Percentiles rank a stretch among this genome's conserved stretches.
phyloP scores from a whole-genome alignment of 108 stramenopile species.

The Skeletonema potamos region DNA sequence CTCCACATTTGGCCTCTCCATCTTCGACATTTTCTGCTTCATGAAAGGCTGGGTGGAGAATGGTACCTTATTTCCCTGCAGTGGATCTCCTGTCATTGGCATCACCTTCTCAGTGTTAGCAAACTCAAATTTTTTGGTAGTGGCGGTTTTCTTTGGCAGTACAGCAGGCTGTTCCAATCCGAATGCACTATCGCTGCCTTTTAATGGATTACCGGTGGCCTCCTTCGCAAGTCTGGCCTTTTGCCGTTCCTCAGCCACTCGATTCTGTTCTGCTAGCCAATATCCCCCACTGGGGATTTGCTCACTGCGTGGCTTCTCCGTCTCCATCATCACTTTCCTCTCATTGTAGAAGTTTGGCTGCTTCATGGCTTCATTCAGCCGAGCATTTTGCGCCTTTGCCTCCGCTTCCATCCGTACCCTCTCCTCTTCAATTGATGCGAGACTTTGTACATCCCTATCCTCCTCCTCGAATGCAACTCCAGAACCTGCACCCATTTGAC shows the following conservation, averaged over 20 bases:
- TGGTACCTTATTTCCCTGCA: background rate
- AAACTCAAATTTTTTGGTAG: background rate
- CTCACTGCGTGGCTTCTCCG: background rate
- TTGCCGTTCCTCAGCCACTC: background rate
- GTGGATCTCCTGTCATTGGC: background rate
- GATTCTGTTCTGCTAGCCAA: constrained; percentile 1
- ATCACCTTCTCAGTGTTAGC: background rate
- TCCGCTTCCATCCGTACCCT: background rate
- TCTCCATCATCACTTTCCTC: background rate
- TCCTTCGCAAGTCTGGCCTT: background rate
- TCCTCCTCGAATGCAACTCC: no score
- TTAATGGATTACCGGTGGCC: background rate
- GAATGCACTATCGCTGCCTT: background rate
- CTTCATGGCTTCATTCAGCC: background rate
- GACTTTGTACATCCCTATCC: no score
- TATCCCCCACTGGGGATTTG: background rate
- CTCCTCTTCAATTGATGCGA: background rate
- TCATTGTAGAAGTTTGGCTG: background rate
- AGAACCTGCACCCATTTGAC: no score
- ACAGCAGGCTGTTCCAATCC: background rate
- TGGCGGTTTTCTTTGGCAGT: background rate
- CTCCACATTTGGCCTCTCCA: background rate
- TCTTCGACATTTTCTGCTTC: no score
- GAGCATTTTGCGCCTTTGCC: background rate
- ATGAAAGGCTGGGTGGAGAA: background rate